Conservation (phyloP, 257 asterid genomes). For the Paulownia fortunei region DNA sequence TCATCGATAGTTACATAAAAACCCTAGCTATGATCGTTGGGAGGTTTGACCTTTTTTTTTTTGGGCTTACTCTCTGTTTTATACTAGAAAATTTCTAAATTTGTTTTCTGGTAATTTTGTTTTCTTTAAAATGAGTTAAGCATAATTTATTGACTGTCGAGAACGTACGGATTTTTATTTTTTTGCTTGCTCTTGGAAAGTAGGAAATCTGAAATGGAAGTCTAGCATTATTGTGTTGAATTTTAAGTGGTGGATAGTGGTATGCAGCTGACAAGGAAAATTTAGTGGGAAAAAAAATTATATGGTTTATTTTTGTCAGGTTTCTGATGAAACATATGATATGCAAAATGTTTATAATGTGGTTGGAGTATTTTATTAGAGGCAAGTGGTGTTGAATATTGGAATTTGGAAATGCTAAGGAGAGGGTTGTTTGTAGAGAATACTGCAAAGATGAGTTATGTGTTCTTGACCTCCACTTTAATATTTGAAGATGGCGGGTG, state of each 20-base stretch:
- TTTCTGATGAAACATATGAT: background rate
- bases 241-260: background rate
- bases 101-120: background rate
- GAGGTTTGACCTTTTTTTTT: constrained; percentile 53
- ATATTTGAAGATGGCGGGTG: background rate
- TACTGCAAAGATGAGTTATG: background rate
- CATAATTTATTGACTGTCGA: background rate
- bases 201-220: background rate
- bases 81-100: background rate
- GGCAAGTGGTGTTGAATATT: constrained; percentile 7
- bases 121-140: background rate
- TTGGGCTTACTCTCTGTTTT: background rate
- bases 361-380: background rate
- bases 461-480: background rate
- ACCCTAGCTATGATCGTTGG: constrained; percentile 77
- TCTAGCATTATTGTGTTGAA: background rate
- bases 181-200: background rate
- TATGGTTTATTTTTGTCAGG: background rate
- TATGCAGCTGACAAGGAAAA: background rate
- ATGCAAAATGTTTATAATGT: background rate
- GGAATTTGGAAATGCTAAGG: background rate
- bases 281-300: background rate
- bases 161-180: background rate
- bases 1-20: constrained; percentile 74
- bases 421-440: background rate